Evolutionary conservation across 2,329 filamentous ascomycete species (phyloP).

Genomic region (Aspergillus fructus): DNA sequence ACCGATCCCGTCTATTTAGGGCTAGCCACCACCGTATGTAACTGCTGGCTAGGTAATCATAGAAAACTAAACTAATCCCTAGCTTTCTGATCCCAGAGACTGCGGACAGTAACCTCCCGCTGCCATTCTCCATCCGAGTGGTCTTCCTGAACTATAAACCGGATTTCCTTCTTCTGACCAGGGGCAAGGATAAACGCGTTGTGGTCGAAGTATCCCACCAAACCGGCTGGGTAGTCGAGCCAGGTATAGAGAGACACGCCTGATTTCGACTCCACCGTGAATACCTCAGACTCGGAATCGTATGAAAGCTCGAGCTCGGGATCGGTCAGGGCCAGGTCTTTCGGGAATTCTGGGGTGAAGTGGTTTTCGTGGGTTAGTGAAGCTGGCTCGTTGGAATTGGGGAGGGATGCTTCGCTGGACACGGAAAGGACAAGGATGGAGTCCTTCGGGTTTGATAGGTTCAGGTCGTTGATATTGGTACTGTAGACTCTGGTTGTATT

Average conservation of each 20-base stretch:
- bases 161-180: slow-evolving; percentile 47
- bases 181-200: slow-evolving; percentile 54
- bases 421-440: slow-evolving; percentile 48
- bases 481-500: slow-evolving; percentile 53
- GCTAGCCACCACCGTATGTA: no score
- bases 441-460: slow-evolving; percentile 34
- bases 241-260: slow-evolving; percentile 57
- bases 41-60: no score
- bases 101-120: slow-evolving; percentile 50
- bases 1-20: no score
- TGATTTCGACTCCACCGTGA: slow-evolving; percentile 48
- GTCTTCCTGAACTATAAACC: slow-evolving; percentile 49
- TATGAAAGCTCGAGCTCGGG: slow-evolving; percentile 47
- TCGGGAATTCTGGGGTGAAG: slow-evolving; percentile 50
- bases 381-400: slow-evolving; percentile 41
- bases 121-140: slow-evolving; percentile 46
- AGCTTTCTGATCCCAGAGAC: slow-evolving; percentile 52
- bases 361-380: slow-evolving; percentile 53
- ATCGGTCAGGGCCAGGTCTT: slow-evolving; percentile 49
- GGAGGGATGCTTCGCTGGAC: slow-evolving; percentile 45
- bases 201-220: slow-evolving; percentile 52
- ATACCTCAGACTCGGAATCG: slow-evolving; percentile 32
- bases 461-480: slow-evolving; percentile 37
- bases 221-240: slow-evolving; percentile 53
- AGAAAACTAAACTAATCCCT: not conserved